Evolutionary conservation across 164 flowering plant genomes (phyloP).

Genomic region (Aristolochia fimbriata): DNA sequence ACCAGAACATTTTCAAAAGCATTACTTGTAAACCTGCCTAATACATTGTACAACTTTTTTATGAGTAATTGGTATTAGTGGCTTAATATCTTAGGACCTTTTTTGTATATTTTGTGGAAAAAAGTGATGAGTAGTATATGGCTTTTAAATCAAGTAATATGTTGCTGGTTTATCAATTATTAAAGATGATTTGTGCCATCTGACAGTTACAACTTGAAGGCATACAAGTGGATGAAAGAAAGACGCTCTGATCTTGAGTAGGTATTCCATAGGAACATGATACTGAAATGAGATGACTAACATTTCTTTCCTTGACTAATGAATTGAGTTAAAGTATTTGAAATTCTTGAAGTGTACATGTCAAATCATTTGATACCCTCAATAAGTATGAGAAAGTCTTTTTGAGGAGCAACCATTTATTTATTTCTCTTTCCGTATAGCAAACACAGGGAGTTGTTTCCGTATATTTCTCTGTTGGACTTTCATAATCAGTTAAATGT

Average conservation of each 20-base stretch:
- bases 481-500: no score
- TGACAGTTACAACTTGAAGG: constrained; percentile 67
- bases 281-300: no score
- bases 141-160: background rate
- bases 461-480: no score
- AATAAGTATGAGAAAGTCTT: no score
- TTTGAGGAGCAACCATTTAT: no score
- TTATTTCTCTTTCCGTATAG: no score
- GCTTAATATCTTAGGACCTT: background rate
- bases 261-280: constrained; percentile 28
- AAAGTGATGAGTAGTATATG: background rate
- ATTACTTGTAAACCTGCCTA: background rate
- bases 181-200: constrained; percentile 5
- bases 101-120: background rate
- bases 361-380: no score
- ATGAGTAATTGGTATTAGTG: background rate
- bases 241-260: constrained; percentile 71
- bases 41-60: background rate
- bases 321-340: no score
- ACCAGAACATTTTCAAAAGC: no score
- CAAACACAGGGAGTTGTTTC: no score
- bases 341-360: no score
- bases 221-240: constrained; percentile 63
- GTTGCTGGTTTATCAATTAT: background rate
- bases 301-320: no score